Base-by-base conservation (phyloP, 768 basidiomycete genomes). In the Mycena epipterygia region DNA sequence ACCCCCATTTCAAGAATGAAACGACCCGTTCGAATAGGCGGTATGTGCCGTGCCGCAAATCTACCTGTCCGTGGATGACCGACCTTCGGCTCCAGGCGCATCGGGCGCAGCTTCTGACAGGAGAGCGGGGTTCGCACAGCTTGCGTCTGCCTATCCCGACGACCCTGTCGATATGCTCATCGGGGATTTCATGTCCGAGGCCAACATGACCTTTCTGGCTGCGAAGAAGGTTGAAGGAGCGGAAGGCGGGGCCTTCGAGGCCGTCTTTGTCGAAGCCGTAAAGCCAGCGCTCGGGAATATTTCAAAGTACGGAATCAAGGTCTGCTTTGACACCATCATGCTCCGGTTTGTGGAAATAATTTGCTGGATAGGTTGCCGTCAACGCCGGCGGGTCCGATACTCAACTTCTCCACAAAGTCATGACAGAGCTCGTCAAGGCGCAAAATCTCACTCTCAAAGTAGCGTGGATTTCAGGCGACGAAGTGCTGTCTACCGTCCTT, bases 161-260 rank as follows among this genome's bases (percentile, higher is more conserved):
- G 68, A 73, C 35, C 72, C 72, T 35, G 72, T 73, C 17, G 72
- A 73, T 37, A 64, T 73, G 0, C 48, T 73, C 41, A 73, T 73
- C 42, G 72, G 72, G 17, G 72, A 73, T 25, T 73, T 69, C 58
- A 66, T 73, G 68, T 70, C 68, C 5, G 72, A 73, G 64, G 72
- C 29, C 7, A 73, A 70, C 42, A 73, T 73, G 72, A 65, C 68
- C 19, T 5, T 37, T 2, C 27, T 70, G 56, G 72, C 68, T 13
- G 72, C 59, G 9, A 56, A 48, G 59, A 70, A 67, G 46, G 68
- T 42, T 6, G 44, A 58, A 13, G 61, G 68, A 0, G 52, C 29
- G 1, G 49, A 27, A 29, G 58, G 60, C 42, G 65, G 65, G 9
- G 65, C 64, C 2, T 73, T 48, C 32, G 72, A 73, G 32, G 21